Conservation (phyloP, 495 filamentous ascomycete genomes). For the Podospora tetraspora region DNA sequence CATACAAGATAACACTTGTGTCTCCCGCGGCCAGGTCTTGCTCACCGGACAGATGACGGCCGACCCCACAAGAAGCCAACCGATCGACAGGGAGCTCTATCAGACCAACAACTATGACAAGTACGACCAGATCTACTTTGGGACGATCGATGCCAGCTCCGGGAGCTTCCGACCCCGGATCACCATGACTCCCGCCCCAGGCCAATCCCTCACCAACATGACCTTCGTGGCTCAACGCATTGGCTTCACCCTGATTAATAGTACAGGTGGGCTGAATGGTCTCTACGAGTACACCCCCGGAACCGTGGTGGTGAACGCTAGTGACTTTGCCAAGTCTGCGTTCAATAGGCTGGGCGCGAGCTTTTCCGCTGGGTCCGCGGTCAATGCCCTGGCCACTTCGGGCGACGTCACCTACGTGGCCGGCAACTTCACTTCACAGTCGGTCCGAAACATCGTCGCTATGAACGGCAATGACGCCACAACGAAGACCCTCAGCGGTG, state of each 20-base stretch:
- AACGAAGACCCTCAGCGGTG: constrained; percentile 57
- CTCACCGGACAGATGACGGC: constrained; percentile 66
- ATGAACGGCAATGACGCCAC: constrained; percentile 59
- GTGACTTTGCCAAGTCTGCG: constrained; percentile 62
- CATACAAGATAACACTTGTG: constrained; percentile 68
- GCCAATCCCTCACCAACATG: constrained; percentile 57
- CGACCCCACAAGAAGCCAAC: constrained; percentile 38
- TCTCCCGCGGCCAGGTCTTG: constrained; percentile 67
- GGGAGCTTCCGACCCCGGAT: constrained; percentile 73
- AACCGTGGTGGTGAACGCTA: constrained; percentile 46
- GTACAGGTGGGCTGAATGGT: constrained; percentile 74
- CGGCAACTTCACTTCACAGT: constrained; percentile 72
- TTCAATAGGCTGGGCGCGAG: constrained; percentile 68
- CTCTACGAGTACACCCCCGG: constrained; percentile 83
- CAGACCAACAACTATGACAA: constrained; percentile 95
- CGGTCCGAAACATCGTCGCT: constrained; percentile 67
- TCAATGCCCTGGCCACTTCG: constrained; percentile 57
- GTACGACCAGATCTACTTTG: constrained; percentile 84
- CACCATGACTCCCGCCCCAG: constrained; percentile 63
- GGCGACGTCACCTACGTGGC: constrained; percentile 65
- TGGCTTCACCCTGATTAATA: constrained; percentile 65
- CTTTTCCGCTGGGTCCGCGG: constrained; percentile 57
- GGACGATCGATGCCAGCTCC: constrained; percentile 70
- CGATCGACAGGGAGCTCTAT: constrained; percentile 53
- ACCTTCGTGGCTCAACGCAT: constrained; percentile 83